Evolutionary conservation across 192 early-diverging fungal genomes (phyloP).

Genomic region (Coemansia sp.): DNA sequence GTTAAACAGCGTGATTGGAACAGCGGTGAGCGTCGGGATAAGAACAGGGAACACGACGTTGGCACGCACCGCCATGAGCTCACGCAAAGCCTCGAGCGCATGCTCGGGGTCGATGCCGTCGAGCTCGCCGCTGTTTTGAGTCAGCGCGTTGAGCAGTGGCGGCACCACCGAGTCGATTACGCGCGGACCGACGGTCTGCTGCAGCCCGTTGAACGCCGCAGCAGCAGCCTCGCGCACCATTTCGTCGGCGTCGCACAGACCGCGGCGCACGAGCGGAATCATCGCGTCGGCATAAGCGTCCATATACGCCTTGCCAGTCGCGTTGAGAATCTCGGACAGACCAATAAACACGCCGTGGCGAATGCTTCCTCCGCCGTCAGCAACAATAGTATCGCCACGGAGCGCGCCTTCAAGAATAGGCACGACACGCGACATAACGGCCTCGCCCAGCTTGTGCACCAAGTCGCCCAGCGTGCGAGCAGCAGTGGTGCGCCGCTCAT

Average conservation of each 20-base stretch:
- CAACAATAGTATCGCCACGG: conserved; percentile 15
- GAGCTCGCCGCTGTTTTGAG: conserved; percentile 30
- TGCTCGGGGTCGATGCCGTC: conserved; percentile 50
- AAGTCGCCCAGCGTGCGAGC: conserved; percentile 91
- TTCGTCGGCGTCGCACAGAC: conserved; percentile 78
- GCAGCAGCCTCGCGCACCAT: conserved; percentile 94
- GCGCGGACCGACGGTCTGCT: conserved; percentile 85
- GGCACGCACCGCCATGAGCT: conserved; percentile 96
- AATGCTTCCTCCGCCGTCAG: conserved; percentile 48
- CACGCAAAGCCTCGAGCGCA: conserved; percentile 93
- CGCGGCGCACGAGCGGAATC: conserved; percentile 75
- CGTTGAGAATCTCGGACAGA: conserved; percentile 85
- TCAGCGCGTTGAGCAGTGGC: conserved; percentile 76
- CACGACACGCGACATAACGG: conserved; percentile 79
- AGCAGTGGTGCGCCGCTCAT: conserved; percentile 81
- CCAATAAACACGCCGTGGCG: conserved; percentile 94
- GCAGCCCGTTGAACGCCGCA: conserved; percentile 86
- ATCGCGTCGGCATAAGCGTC: conserved; percentile 84
- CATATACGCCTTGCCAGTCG: conserved; percentile 76
- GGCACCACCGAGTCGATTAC: conserved; percentile 94
- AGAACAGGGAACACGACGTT: conserved; percentile 97
- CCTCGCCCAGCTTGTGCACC: conserved; percentile 91
- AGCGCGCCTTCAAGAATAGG: conserved; percentile 88
- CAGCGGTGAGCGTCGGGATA: conserved; percentile 88
- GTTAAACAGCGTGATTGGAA: conserved; percentile 88